A percentile compares a stretch with the other conserved stretches of the same genome.
Evolutionary conservation across 2,329 filamentous ascomycete genomes (phyloP).

Genomic region (Lasiodiplodia theobromae): DNA sequence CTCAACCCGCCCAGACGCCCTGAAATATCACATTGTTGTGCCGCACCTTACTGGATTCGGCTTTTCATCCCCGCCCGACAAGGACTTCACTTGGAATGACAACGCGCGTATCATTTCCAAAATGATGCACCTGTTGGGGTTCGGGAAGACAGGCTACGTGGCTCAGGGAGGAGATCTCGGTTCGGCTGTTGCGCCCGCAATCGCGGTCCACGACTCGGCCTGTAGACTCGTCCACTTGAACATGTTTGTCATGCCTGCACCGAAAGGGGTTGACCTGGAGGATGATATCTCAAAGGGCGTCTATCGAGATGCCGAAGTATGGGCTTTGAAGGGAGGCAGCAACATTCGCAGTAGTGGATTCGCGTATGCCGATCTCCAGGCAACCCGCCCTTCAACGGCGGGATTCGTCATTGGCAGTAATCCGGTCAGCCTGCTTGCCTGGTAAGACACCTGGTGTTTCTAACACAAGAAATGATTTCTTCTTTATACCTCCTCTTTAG

Average conservation of each 20-base stretch:
- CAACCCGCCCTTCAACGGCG: conserved; percentile 63
- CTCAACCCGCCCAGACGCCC: conserved; percentile 50
- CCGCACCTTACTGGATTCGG: conserved; percentile 65
- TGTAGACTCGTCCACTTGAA: conserved; percentile 53
- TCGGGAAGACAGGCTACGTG: conserved; percentile 57
- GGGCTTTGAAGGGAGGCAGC: neutral
- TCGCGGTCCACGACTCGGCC: conserved; percentile 51
- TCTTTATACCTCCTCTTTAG: neutral
- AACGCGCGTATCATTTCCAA: conserved; percentile 57
- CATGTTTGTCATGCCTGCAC: conserved; percentile 23
- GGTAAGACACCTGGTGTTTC: conserved; percentile 41
- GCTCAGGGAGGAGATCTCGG: conserved; percentile 67
- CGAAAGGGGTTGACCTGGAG: neutral
- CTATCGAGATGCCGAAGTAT: neutral
- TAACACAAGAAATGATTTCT: neutral
- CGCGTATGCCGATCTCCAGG: conserved; percentile 62
- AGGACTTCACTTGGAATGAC: conserved; percentile 51
- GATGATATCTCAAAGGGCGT: neutral
- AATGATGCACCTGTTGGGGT: conserved; percentile 63
- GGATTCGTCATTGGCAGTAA: conserved; percentile 61
- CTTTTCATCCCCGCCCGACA: conserved; percentile 57
- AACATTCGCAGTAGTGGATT: conserved; percentile 48
- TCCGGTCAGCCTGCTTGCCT: conserved; percentile 65
- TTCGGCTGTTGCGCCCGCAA: conserved; percentile 50
- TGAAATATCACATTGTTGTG: conserved; percentile 66